Evolutionary conservation across 2,329 filamentous ascomycete species (phyloP).

Genomic region (Coleophoma crateriformis): DNA sequence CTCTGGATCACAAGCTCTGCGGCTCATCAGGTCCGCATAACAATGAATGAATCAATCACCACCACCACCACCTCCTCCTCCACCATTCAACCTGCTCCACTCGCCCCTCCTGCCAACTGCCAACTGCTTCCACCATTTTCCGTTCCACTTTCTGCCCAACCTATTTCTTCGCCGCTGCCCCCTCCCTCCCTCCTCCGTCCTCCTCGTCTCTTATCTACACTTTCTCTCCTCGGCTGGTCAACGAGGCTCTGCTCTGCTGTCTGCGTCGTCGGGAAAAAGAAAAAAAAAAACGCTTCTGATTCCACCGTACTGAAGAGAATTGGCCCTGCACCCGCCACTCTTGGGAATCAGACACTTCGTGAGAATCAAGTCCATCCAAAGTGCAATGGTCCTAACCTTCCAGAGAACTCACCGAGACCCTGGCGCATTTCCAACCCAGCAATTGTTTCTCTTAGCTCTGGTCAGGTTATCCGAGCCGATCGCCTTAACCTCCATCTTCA

Average conservation of each 20-base stretch:
- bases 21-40: too few relatives aligned
- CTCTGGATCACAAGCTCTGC: too few relatives aligned
- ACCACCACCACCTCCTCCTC: too few relatives aligned
- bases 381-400: slow-evolving; percentile 21
- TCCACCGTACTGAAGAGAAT: not conserved
- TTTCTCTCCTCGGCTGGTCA: not conserved
- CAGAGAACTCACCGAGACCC: slow-evolving; percentile 45
- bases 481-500: slow-evolving; percentile 87
- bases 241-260: not conserved
- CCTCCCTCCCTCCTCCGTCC: too few relatives aligned
- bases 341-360: slow-evolving; percentile 6
- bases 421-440: slow-evolving; percentile 73
- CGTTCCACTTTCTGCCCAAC: too few relatives aligned
- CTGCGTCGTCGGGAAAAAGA: not conserved
- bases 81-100: too few relatives aligned
- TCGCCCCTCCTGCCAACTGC: too few relatives aligned
- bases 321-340: not conserved
- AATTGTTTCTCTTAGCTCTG: slow-evolving; percentile 88
- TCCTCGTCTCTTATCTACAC: too few relatives aligned
- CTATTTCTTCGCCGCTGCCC: too few relatives aligned
- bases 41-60: too few relatives aligned
- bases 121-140: too few relatives aligned
- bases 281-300: not conserved
- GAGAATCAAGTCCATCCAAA: slow-evolving; percentile 12
- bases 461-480: slow-evolving; percentile 91